Evolutionary conservation across 495 filamentous ascomycete genomes (phyloP), one percentile per base, ranked within the genome.

Genomic region (Neurospora sp.): DNA sequence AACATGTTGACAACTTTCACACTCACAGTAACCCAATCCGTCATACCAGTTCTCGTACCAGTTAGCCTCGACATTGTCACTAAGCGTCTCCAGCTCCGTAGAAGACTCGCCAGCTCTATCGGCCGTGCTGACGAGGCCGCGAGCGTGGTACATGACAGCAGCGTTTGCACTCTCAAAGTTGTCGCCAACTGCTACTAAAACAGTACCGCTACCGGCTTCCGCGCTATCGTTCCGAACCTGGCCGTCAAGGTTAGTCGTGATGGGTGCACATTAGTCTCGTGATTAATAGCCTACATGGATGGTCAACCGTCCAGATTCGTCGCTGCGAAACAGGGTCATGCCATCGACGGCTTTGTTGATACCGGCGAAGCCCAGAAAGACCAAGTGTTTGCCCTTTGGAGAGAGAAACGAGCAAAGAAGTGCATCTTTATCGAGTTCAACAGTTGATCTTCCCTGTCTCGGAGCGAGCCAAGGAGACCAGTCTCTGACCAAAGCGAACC

Each of bases 41-140:
- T 99, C 96, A 77, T 91, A 93, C 94, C 93, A 97, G 68, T 92
- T 88, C 71, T 94, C 88, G 38, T 93, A 83, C 94, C 94, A 97
- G 75, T 93, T 37, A 22, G 68, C 8, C 41, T 75, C 73, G 10
- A 44, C 40, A 14, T 59, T 27, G 71, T 85, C 82, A 4, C 83
- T 79, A n/a, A 84, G 82, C 74, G 73, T 85, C 81, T 72, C 81
- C 80, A 76, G 76, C 74, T 88, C 82, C 48, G 42, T 73, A 20
- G 80, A 73, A 8, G 77, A 73, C 44, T 83, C 76, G 37, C 73
- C 70, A 40, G 72, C 27, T 69, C 78, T 53, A 74, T 72, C 40
- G 37, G 69, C 69, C 10, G 61, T 42, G 10, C 79, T 81, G 10
- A 93, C 85, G 22, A 97, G 76, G 71, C 90, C 89, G 22, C 96